phyloP scores from a whole-genome alignment of 495 filamentous ascomycete genomes.

The Chlorociboria aeruginascens region DNA sequence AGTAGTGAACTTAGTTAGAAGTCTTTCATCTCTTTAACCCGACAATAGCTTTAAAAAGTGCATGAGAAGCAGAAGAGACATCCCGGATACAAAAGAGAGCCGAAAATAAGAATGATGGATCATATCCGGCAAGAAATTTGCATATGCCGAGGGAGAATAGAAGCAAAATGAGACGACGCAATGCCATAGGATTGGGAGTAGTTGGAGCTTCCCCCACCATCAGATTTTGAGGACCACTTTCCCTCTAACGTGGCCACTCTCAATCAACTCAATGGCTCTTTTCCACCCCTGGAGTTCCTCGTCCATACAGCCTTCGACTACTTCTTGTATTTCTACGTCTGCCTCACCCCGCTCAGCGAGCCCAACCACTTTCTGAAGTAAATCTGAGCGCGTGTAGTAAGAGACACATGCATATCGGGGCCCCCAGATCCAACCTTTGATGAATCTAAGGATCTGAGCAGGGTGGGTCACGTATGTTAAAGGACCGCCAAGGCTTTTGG shows the following conservation, averaged over 20 bases:
- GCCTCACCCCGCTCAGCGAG: slow-evolving; percentile 16
- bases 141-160: neutral
- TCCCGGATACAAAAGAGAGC: too few species aligned
- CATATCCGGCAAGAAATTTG: too few species aligned
- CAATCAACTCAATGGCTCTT: slow-evolving; percentile 13
- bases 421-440: slow-evolving; percentile 18
- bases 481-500: slow-evolving; percentile 13
- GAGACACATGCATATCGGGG: slow-evolving; percentile 18
- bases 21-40: too few species aligned
- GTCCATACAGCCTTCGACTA: slow-evolving; percentile 12
- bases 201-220: too few species aligned
- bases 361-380: slow-evolving; percentile 11
- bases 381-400: slow-evolving; percentile 4
- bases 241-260: slow-evolving; percentile 14
- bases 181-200: neutral
- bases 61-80: too few species aligned
- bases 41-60: too few species aligned
- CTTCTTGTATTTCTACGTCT: slow-evolving; percentile 15
- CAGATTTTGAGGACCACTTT: slow-evolving; percentile 16
- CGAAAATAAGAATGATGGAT: too few species aligned
- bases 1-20: too few species aligned
- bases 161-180: neutral
- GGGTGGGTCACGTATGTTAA: slow-evolving; percentile 19
- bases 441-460: slow-evolving; percentile 10
- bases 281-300: slow-evolving; percentile 7